Evolutionary conservation across 75 land plant genomes (phyloP).

Genomic region (Chamaecyparis obtusa): DNA sequence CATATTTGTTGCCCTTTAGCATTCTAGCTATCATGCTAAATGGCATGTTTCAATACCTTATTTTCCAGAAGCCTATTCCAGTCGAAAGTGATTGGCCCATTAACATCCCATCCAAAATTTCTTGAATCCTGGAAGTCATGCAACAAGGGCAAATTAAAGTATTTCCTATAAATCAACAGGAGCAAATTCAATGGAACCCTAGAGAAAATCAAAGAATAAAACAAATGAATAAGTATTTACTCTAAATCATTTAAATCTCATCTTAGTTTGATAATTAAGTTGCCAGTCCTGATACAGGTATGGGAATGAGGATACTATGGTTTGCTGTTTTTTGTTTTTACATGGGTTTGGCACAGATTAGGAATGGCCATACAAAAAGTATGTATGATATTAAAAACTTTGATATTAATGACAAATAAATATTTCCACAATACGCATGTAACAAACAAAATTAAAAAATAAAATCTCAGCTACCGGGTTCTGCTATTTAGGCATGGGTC

Average conservation of each 20-base stretch:
- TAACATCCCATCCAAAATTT: constrained; percentile 86
- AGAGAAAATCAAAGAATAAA: neutral
- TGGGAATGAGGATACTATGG: no score
- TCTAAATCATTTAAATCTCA: neutral
- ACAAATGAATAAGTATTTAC: neutral
- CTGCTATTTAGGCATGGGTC: no score
- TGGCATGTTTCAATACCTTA: constrained; percentile 49
- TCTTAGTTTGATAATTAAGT: neutral
- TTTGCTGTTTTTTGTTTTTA: no score
- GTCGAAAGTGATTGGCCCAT: constrained; percentile 67
- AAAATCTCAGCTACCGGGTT: no score
- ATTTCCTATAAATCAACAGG: neutral
- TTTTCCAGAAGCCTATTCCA: constrained; percentile 92
- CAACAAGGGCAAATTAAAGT: neutral
- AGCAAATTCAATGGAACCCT: neutral
- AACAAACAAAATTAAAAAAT: no score
- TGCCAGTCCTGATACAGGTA: no score
- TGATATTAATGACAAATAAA: no score
- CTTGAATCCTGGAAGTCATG: constrained; percentile 63
- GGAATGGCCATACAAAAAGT: no score
- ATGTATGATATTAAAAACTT: no score
- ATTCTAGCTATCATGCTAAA: neutral
- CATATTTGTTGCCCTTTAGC: neutral
- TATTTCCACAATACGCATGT: no score
- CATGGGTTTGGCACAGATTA: no score